A percentile compares a stretch with the other conserved stretches of the same genome.
These are phyloP conservation scores for Deinandra increscens DNA, from an alignment of 129 eudicot species.

Conservation along the genomic window DNA sequence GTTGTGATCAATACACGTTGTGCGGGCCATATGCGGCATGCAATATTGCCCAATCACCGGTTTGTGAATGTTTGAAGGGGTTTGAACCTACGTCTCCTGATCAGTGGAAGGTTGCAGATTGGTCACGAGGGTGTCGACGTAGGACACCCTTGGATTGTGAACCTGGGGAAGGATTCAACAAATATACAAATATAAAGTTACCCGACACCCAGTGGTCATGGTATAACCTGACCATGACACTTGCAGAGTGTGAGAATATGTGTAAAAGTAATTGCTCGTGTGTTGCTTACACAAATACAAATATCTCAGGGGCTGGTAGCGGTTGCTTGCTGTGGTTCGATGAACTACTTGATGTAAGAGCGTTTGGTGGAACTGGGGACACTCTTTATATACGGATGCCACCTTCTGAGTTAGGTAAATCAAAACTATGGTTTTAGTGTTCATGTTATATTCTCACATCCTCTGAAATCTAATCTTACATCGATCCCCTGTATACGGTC, in stretches of 20 bases:
- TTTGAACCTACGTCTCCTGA: constrained; percentile 1
- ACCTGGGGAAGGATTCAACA: background rate
- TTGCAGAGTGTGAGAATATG: constrained; percentile 28
- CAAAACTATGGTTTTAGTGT: background rate
- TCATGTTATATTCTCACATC: too few relatives aligned
- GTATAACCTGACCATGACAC: constrained; percentile 1
- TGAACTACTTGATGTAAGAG: constrained; percentile 36
- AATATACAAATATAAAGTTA: background rate
- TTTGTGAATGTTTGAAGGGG: constrained; percentile 42
- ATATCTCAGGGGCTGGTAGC: constrained; percentile 33
- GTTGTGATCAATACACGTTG: constrained; percentile 31
- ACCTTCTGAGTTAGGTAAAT: constrained; percentile 41
- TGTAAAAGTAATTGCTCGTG: constrained; percentile 54
- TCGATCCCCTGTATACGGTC: too few relatives aligned
- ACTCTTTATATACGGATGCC: constrained; percentile 25
- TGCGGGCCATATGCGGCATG: constrained; percentile 46
- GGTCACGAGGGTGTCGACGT: constrained; percentile 5
- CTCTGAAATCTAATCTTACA: background rate
- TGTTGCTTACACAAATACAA: constrained; percentile 37
- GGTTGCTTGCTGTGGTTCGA: constrained; percentile 64
- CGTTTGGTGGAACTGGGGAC: constrained; percentile 22
- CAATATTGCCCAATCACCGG: constrained; percentile 20
- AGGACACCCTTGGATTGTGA: background rate
- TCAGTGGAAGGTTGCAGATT: background rate
- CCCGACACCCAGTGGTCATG: background rate